Base-by-base conservation (phyloP, 768 basidiomycete genomes). In the Floccularia luteovirens region DNA sequence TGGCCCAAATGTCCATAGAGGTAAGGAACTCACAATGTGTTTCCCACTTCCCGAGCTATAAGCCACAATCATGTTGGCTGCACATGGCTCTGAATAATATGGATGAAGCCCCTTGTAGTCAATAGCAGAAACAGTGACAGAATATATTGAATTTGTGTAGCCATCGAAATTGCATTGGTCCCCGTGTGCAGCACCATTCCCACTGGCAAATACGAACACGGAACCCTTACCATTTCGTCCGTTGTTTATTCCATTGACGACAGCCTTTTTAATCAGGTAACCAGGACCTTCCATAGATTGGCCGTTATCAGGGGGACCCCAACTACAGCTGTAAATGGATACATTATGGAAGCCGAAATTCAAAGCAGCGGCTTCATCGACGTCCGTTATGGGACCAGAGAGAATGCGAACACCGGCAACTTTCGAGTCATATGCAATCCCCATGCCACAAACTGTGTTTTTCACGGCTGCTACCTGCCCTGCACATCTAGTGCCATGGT, bases 161-260 rank as follows among this genome's bases (percentile, higher is more conserved):
- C 96, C 96, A 50, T 98, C 94, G 54, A 99, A 98, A 58, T 99
- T 99, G 69, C 96, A 99, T 59, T 98, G 94, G 55, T 99, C 96
- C 13, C 86, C 90, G 40, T 74, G 72, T 5, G 74, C 74, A 22
- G 90, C 96, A 5, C 96, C 96, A 55, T 99, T 99, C 0, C 96
- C 96, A 39, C 90, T 92, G 3, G 96, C 96, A 54, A 98, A 99
- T 20, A 99, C 96, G 48, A 87, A 98, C 45, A 99, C 71, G 23
- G 87, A 90, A 1, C 96, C 96, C 54, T 88, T 90, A 17, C 92
- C 91, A 20, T 63, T 72, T 32, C 96, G 78, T 1, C 96, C 96
- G 24, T 87, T 82, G 58, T 87, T 83, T 27, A 97, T 77, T 14
- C 96, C 96, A 48, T 97, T 94, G 19, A 98, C 66, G 48, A 99